A percentile compares a stretch with the other conserved stretches of the same genome.
phyloP scores from a whole-genome alignment of 768 basidiomycete species.

The Trametes elegans region DNA sequence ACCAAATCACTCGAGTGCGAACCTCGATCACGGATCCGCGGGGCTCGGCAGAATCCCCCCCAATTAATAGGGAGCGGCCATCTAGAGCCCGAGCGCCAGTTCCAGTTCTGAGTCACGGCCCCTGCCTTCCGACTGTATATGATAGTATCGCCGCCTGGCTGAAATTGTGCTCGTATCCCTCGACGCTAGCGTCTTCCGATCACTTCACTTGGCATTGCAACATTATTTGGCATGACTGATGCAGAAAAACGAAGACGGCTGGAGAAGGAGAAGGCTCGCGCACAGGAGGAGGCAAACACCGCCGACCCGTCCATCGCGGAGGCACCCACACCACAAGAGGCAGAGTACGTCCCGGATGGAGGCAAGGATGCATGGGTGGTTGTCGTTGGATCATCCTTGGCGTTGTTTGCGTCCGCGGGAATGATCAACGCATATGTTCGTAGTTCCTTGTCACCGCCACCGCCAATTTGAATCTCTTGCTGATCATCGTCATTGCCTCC shows the following conservation, averaged over 20 bases:
- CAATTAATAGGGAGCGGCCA: too few species aligned
- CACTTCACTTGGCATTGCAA: neutral
- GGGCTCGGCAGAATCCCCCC: too few species aligned
- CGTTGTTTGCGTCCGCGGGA: constrained; percentile 22
- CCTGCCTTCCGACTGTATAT: neutral
- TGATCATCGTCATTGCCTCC: neutral
- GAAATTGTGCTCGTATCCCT: neutral
- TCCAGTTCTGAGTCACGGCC: neutral
- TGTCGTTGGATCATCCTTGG: constrained; percentile 22
- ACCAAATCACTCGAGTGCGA: too few species aligned
- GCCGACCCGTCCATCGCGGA: neutral
- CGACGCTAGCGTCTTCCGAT: neutral
- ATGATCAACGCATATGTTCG: constrained; percentile 22
- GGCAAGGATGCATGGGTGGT: constrained; percentile 28
- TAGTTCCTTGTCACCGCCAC: neutral
- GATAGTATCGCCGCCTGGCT: neutral
- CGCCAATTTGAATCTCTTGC: neutral
- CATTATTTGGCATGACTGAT: neutral
- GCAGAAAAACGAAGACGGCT: too few species aligned
- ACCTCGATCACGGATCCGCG: too few species aligned
- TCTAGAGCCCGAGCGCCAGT: neutral
- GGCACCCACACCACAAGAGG: neutral
- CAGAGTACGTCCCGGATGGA: constrained; percentile 25
- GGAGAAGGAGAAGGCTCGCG: neutral
- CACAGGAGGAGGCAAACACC: neutral